Evolutionary conservation across 2,329 filamentous ascomycete genomes (phyloP).

Genomic region (Cytospora piceae): DNA sequence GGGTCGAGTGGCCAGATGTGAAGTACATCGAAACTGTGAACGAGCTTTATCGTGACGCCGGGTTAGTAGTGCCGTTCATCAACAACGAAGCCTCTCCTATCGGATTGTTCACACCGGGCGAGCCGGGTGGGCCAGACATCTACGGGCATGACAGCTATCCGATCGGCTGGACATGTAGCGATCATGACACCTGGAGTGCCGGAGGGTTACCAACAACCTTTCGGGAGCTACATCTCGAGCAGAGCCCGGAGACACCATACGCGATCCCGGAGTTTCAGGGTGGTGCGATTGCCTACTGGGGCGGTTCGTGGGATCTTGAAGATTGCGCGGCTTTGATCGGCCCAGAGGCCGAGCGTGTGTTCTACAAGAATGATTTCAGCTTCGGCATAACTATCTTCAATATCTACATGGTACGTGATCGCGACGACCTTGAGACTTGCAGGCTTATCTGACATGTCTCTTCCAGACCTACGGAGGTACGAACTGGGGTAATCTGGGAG

Average conservation of each 20-base stretch:
- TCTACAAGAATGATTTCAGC: constrained; percentile 76
- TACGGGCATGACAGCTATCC: constrained; percentile 71
- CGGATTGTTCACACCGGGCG: constrained; percentile 68
- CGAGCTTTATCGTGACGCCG: constrained; percentile 67
- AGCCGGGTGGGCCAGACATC: constrained; percentile 61
- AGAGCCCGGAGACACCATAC: constrained; percentile 69
- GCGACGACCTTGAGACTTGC: neutral
- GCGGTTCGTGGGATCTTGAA: constrained; percentile 66
- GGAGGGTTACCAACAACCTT: constrained; percentile 60
- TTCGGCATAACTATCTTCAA: constrained; percentile 71
- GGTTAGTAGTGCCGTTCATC: constrained; percentile 75
- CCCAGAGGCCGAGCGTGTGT: constrained; percentile 75
- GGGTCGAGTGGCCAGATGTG: constrained; percentile 63
- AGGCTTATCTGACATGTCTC: constrained; percentile 4
- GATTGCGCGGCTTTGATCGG: constrained; percentile 69
- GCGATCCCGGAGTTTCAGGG: constrained; percentile 66
- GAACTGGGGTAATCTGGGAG: constrained; percentile 81
- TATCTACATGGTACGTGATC: constrained; percentile 68
- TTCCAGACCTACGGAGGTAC: constrained; percentile 71
- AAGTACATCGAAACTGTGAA: constrained; percentile 73
- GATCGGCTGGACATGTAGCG: constrained; percentile 57
- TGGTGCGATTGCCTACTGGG: constrained; percentile 75
- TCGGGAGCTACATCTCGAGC: constrained; percentile 55
- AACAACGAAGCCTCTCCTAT: constrained; percentile 69
- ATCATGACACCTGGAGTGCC: constrained; percentile 62